Base-by-base conservation (phyloP, 441 rosid species). In the Raphanus hybrid region DNA sequence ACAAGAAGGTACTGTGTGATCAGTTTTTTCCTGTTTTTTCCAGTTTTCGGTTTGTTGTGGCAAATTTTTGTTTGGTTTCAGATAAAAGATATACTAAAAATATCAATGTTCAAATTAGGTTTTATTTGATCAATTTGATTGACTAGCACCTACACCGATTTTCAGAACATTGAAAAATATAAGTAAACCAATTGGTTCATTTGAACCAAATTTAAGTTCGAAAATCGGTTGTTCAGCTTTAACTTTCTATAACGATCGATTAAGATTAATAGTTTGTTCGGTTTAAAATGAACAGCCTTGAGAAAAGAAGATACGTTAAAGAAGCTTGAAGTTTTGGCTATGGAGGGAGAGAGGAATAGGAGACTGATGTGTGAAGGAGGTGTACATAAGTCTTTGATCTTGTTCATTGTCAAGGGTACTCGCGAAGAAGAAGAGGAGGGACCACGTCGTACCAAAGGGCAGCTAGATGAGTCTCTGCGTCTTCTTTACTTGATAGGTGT, bases 391-490 rank as follows among this genome's bases (percentile, higher is more conserved):
- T 83, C 77, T 15, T 39, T 90, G 65, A 16, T 87, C 15, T 60
- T 73, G 35, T 80, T 85, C 18, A 4, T 90, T 9, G 70, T 76
- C 20, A 69, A 76, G 1, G 82, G 86, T 68, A 78, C 76, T 43
- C 16, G 35, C 11, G 34, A 29, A 29, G 34, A 29, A 65, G 57
- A 60, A 1, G 60, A 77, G 9, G 50, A 62, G 2, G 69, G 4
- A 48, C 68, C 3, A 69, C 80, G 39, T 12, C 68, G 62, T 10
- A n/a, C 39, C 16, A 4, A 45, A 43, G 88, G 87, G 2, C 34
- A 88, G 3, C 41, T 93, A 4, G 72, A 78, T 39, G 91, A 84
- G 75, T 91, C 92, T 27, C 65, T 93, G 1, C 78, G 84, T 58
- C 77, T 84, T 20, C 87, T 91, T 16, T 12, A 75, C 4, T 73